These are phyloP conservation scores for Flaveria brownii DNA, from an alignment of 129 eudicot genomes.

Conservation along the genomic window DNA sequence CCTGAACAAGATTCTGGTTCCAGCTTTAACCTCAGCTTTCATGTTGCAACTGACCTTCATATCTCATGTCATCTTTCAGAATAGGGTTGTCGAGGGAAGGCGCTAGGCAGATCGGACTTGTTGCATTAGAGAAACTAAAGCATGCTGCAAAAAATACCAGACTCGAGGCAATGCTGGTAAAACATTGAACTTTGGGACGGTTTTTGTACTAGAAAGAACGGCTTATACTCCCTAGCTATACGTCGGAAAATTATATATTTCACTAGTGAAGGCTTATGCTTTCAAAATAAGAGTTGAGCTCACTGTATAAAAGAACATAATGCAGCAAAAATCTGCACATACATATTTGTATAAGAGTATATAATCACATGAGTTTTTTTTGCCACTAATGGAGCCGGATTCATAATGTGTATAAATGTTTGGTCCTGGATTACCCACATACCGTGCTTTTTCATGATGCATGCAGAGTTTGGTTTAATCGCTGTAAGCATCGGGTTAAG, in stretches of 20 bases:
- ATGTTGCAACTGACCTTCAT: slow-evolving; percentile 17
- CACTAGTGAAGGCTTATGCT: slow-evolving; percentile 15
- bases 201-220: slow-evolving; percentile 16
- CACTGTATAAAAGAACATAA: slow-evolving; percentile 26
- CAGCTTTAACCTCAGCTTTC: slow-evolving; percentile 28
- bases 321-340: slow-evolving; percentile 19
- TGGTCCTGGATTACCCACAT: background rate
- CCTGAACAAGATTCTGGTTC: slow-evolving; percentile 59
- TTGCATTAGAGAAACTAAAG: slow-evolving; percentile 88
- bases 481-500: too few species aligned
- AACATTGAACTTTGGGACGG: slow-evolving; percentile 37
- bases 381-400: background rate
- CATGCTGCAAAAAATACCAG: slow-evolving; percentile 74
- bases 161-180: slow-evolving; percentile 74
- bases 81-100: slow-evolving; percentile 91
- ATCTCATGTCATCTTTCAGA: slow-evolving; percentile 47
- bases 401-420: slow-evolving; percentile 1
- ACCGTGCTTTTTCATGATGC: too few species aligned
- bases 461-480: too few species aligned
- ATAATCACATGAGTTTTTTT: slow-evolving; percentile 17
- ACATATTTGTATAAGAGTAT: slow-evolving; percentile 24
- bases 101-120: slow-evolving; percentile 92
- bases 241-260: slow-evolving; percentile 8
- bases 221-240: slow-evolving; percentile 3
- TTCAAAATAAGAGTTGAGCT: slow-evolving; percentile 25